Evolutionary conservation across 2,329 filamentous ascomycete species (phyloP), one percentile per base, ranked within the genome.

Genomic region (Colletotrichum sp.): DNA sequence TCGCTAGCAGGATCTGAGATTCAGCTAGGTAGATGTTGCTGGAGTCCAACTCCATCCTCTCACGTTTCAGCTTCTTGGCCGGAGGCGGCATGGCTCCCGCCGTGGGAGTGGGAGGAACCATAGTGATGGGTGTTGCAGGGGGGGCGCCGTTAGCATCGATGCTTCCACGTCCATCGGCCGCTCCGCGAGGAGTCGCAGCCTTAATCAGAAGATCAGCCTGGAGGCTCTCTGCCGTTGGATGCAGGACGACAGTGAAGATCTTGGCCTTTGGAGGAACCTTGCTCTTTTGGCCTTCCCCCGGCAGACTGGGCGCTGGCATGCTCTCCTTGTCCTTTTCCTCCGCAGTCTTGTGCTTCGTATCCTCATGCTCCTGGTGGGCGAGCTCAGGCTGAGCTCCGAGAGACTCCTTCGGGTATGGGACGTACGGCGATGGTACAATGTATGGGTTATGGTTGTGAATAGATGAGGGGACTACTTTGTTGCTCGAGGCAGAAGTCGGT

Each of bases 361-460:
- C 84, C 66, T 78, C 78, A 26, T 83, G 81, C 5, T 81, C 61
- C 3, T 78, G 74, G 8, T 80, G 77, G 32, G 67, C 77, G 13
- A 48, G 24, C 18, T 68, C 69, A 12, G 76, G 65, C 9, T 74
- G 71, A 15, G 70, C 28, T 28, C 73, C 76, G n/a, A 80, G 80
- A 65, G 81, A 86, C 80, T 89, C 88, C 77, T 89, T 90, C 58
- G 93, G 95, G 81, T 93, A 98, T 1, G 95, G 93, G 1, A 92
- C 94, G 82, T 94, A 96, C 0, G 96, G 92, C 1, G 97, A 98
- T 1, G 96, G 97, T 0, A 96, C 98, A 64, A 98, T 89, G 80
- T 95, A 97, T 76, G 93, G 93, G 81, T 96, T 98, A 83, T 96
- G 95, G 83, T 98, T 98, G 84, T 99, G 96, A 60, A 99, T 93